phyloP scores from a whole-genome alignment of 345 rosid species.

The Psidium guajava region DNA sequence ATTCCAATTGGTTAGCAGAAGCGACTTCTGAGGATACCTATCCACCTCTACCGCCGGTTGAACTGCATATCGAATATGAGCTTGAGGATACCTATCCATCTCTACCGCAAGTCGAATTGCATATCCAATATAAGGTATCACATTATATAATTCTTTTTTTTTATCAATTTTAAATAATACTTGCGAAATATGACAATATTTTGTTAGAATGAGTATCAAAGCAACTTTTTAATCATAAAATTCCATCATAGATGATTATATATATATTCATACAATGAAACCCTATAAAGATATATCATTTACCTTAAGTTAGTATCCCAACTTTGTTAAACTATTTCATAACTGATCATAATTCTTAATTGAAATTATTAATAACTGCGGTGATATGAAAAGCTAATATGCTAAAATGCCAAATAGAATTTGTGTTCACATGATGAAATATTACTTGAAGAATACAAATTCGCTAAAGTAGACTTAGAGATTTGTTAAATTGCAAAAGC shows the following conservation, averaged over 20 bases:
- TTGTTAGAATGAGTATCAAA: background rate
- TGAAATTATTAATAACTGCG: background rate
- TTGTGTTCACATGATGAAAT: background rate
- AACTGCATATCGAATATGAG: background rate
- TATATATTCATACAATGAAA: background rate
- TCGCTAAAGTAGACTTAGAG: background rate
- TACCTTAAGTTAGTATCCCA: background rate
- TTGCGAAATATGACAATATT: background rate
- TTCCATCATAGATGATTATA: background rate
- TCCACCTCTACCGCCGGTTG: too few species aligned
- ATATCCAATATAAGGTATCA: background rate
- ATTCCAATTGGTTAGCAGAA: too few species aligned
- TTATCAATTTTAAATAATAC: background rate
- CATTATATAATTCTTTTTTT: background rate
- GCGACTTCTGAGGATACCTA: too few species aligned
- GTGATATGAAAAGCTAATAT: background rate
- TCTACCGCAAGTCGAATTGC: too few species aligned
- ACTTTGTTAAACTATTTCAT: background rate
- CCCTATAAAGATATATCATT: background rate
- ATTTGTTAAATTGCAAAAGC: background rate
- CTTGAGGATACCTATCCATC: too few species aligned
- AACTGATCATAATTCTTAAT: background rate
- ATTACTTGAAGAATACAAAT: background rate
- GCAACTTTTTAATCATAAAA: background rate
- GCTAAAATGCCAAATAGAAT: background rate